Conservation (phyloP, 148 eudicot species). For the Fagopyrum tataricum region DNA sequence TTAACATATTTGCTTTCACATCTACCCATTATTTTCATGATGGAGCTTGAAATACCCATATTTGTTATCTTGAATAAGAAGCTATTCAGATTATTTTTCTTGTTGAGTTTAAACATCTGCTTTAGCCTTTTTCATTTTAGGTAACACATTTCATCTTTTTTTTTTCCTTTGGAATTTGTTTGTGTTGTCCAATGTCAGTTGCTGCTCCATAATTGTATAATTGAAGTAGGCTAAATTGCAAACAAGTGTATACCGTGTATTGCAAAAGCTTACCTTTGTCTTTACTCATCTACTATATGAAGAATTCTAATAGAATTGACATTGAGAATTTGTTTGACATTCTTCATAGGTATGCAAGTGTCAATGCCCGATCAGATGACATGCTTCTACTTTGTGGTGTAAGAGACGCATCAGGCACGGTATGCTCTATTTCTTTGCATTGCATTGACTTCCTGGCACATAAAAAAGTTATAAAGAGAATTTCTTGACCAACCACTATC, state of each 20-base stretch:
- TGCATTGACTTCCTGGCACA: neutral
- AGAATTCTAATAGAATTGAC: neutral
- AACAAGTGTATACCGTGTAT: neutral
- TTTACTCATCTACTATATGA: neutral
- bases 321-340: neutral
- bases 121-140: neutral
- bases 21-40: neutral
- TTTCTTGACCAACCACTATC: neutral
- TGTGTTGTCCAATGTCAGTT: neutral
- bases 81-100: neutral
- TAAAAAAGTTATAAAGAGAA: neutral
- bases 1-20: neutral
- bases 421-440: constrained; percentile 30
- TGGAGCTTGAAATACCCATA: neutral
- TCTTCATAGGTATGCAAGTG: constrained; percentile 86
- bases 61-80: neutral
- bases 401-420: constrained; percentile 78
- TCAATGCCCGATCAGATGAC: constrained; percentile 94
- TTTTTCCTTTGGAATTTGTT: neutral
- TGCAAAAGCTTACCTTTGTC: neutral
- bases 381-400: constrained; percentile 99
- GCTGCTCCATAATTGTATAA: neutral
- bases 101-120: neutral
- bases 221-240: neutral
- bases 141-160: no score